These are phyloP conservation scores for Termitomyces sp. DNA, from an alignment of 1,284 basidiomycete genomes.

Conservation along the genomic window DNA sequence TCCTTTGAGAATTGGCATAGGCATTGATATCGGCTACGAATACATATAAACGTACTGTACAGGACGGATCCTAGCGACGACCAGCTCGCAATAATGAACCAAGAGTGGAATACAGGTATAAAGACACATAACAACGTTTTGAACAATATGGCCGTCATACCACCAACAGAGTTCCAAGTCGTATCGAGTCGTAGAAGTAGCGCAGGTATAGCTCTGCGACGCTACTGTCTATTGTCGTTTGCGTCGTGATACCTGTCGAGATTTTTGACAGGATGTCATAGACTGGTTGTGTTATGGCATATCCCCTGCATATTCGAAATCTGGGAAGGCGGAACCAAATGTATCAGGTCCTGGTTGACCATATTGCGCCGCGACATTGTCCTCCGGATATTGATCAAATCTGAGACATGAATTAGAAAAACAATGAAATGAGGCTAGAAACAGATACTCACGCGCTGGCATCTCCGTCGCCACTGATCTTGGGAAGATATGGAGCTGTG, in stretches of 20 bases:
- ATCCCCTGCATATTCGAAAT: slow-evolving; percentile 57
- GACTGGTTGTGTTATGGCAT: slow-evolving; percentile 10
- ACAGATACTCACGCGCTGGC: slow-evolving; percentile 75
- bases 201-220: background rate
- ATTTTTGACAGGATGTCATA: slow-evolving; percentile 3
- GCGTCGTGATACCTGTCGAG: slow-evolving; percentile 2
- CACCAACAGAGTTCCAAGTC: slow-evolving; percentile 4
- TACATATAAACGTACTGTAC: slow-evolving; percentile 7
- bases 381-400: slow-evolving; percentile 74
- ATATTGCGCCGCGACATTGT: slow-evolving; percentile 55
- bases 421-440: slow-evolving; percentile 3
- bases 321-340: slow-evolving; percentile 56
- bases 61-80: slow-evolving; percentile 5
- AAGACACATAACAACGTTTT: slow-evolving; percentile 1
- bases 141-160: background rate
- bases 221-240: slow-evolving; percentile 2
- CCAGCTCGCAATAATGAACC: slow-evolving; percentile 9
- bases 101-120: slow-evolving; percentile 12
- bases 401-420: slow-evolving; percentile 31
- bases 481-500: slow-evolving; percentile 93
- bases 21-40: background rate
- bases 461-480: slow-evolving; percentile 81
- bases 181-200: slow-evolving; percentile 6
- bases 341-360: slow-evolving; percentile 53
- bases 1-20: background rate